Percentiles rank a stretch among this genome's conserved stretches.
phyloP scores from a whole-genome alignment of 2,329 filamentous ascomycete genomes.

The Pyricularia grisea region DNA sequence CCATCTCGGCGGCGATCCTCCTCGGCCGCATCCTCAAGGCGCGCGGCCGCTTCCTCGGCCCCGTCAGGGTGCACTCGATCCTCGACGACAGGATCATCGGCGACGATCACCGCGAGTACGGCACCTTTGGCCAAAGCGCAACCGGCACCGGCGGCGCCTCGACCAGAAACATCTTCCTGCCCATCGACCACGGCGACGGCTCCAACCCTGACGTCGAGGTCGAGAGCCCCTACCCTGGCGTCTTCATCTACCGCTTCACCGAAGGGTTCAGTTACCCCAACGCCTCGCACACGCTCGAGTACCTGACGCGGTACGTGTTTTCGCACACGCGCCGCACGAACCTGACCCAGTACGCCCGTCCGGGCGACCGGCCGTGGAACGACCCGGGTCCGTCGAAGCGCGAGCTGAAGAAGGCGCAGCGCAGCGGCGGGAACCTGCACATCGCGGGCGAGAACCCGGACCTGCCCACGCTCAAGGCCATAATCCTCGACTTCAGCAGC shows the following conservation, averaged over 20 bases:
- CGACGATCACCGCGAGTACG: constrained; percentile 46
- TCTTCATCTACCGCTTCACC: constrained; percentile 92
- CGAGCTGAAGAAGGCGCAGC: constrained; percentile 18
- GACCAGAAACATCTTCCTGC: constrained; percentile 74
- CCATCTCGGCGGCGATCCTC: constrained; percentile 65
- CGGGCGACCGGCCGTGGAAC: constrained; percentile 87
- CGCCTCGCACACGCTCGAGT: constrained; percentile 78
- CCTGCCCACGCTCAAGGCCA: constrained; percentile 28
- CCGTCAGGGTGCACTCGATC: constrained; percentile 75
- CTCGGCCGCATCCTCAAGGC: constrained; percentile 79
- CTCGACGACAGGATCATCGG: constrained; percentile 66
- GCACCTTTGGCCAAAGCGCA: constrained; percentile 29
- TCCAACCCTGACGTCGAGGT: constrained; percentile 77
- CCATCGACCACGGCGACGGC: constrained; percentile 78
- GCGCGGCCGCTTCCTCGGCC: constrained; percentile 74
- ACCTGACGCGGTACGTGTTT: constrained; percentile 61
- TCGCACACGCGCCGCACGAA: constrained; percentile 68
- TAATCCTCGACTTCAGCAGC: constrained; percentile 48
- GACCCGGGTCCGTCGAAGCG: constrained; percentile 65
- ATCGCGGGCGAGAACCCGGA: constrained; percentile 11
- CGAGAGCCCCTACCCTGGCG: constrained; percentile 76
- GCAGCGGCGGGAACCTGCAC: constrained; percentile 12
- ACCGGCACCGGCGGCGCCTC: constrained; percentile 26
- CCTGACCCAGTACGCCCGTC: constrained; percentile 50
- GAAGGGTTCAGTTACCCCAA: constrained; percentile 97